Conservation (phyloP, 2,329 filamentous ascomycete species). For the Pestalotiopsis sp. region DNA sequence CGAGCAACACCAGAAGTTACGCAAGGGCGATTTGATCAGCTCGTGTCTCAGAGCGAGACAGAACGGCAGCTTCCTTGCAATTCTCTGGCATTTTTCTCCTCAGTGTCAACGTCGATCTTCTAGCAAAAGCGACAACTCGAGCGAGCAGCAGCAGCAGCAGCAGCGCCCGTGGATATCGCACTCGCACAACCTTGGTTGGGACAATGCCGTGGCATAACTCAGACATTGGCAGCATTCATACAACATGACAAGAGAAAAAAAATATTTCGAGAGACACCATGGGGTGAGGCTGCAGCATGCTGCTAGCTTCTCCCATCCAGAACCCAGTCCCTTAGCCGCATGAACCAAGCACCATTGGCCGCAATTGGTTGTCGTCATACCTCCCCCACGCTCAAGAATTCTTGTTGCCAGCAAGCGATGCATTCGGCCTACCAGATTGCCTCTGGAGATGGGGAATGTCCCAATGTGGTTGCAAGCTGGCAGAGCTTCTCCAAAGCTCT, state of each 20-base stretch:
- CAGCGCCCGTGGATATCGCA: not conserved
- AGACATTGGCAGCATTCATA: not conserved
- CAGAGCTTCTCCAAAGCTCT: constrained; percentile 7
- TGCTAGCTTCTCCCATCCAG: constrained; percentile 23
- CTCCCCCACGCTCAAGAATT: constrained; percentile 23
- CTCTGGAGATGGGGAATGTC: constrained; percentile 14
- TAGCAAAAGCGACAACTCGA: not conserved
- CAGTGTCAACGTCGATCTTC: not conserved
- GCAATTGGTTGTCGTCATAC: constrained; percentile 29
- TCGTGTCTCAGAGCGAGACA: not conserved
- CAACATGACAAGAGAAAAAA: constrained; percentile 6
- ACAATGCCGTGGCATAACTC: not conserved
- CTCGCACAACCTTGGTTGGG: not conserved
- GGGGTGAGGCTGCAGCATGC: not conserved
- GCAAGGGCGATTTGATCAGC: not conserved
- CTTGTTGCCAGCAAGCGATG: not conserved
- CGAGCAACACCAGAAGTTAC: not conserved
- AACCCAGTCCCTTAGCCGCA: constrained; percentile 29
- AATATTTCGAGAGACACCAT: constrained; percentile 20
- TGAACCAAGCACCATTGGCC: constrained; percentile 20
- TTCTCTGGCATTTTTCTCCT: not conserved
- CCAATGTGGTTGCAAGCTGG: constrained; percentile 13
- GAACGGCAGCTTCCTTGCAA: not conserved
- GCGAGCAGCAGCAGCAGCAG: not conserved
- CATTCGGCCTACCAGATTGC: constrained; percentile 11